phyloP scores from a whole-genome alignment of 2,329 filamentous ascomycete species.

The Fusarium burgessii region DNA sequence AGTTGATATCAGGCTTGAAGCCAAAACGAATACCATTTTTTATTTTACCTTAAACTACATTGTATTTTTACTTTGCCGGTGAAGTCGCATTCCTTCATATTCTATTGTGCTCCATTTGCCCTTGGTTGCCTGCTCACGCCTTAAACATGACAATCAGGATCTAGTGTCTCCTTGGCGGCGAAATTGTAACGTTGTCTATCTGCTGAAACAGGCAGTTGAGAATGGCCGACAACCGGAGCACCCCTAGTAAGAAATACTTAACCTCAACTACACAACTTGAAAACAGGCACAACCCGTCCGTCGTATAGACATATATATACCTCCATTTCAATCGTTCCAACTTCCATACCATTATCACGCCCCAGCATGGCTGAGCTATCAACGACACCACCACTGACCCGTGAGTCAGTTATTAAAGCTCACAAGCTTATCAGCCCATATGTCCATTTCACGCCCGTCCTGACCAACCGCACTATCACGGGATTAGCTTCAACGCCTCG shows the following conservation, averaged over 20 bases:
- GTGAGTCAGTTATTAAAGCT: constrained; percentile 77
- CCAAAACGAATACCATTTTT: constrained; percentile 43
- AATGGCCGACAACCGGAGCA: constrained; percentile 29
- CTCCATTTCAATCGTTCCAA: background rate
- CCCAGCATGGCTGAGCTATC: constrained; percentile 64
- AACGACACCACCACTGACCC: constrained; percentile 74
- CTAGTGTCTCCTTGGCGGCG: constrained; percentile 11
- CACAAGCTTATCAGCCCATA: constrained; percentile 78
- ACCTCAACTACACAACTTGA: background rate
- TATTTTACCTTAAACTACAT: constrained; percentile 17
- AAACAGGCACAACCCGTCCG: background rate
- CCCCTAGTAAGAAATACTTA: constrained; percentile 11
- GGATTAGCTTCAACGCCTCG: constrained; percentile 79
- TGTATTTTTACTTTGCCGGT: background rate
- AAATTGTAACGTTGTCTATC: background rate
- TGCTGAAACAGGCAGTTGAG: constrained; percentile 25
- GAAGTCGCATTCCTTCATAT: background rate
- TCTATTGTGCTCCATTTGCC: background rate
- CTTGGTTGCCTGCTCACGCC: constrained; percentile 10
- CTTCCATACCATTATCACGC: background rate
- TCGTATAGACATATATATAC: background rate
- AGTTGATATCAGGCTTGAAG: constrained; percentile 44
- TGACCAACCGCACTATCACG: constrained; percentile 82
- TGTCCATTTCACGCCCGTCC: constrained; percentile 85
- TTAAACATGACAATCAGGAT: constrained; percentile 17